A percentile compares a stretch with the other conserved stretches of the same genome.
Conservation (phyloP, 1,284 basidiomycete genomes). For the Leccinum huronense region DNA sequence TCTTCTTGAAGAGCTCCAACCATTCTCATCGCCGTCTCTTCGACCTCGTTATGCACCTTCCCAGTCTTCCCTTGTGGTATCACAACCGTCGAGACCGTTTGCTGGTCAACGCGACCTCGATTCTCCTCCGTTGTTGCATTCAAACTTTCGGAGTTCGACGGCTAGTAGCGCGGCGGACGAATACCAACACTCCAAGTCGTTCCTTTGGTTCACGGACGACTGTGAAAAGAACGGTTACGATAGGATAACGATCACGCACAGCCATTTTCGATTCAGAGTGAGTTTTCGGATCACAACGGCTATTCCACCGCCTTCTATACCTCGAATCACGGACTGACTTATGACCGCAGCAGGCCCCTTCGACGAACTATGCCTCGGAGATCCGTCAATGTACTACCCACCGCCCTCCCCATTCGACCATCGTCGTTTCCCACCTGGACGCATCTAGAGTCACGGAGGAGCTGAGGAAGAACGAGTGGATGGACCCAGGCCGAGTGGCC, state of each 20-base stretch:
- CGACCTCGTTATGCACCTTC: conserved; percentile 12
- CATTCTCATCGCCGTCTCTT: conserved; percentile 5
- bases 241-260: conserved; percentile 9
- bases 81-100: conserved; percentile 14
- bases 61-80: background rate
- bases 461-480: background rate
- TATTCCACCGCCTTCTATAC: conserved; percentile 5
- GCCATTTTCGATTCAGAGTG: conserved; percentile 2
- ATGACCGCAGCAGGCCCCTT: conserved; percentile 20
- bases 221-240: conserved; percentile 19
- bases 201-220: conserved; percentile 27
- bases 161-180: conserved; percentile 44
- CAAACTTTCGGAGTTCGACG: conserved; percentile 57
- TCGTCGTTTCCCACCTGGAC: conserved; percentile 45
- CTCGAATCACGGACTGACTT: conserved; percentile 9
- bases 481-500: conserved; percentile 8
- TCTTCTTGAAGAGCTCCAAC: conserved; percentile 21
- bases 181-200: conserved; percentile 30
- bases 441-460: background rate
- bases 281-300: background rate
- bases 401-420: conserved; percentile 42
- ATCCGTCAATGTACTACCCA: conserved; percentile 30
- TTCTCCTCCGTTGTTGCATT: conserved; percentile 59
- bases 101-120: conserved; percentile 32
- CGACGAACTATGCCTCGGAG: conserved; percentile 9